A percentile compares a stretch with the other conserved stretches of the same genome.
These are phyloP conservation scores for Metarhizium anisopliae DNA, from an alignment of 2,329 filamentous ascomycete genomes.

Conservation along the genomic window DNA sequence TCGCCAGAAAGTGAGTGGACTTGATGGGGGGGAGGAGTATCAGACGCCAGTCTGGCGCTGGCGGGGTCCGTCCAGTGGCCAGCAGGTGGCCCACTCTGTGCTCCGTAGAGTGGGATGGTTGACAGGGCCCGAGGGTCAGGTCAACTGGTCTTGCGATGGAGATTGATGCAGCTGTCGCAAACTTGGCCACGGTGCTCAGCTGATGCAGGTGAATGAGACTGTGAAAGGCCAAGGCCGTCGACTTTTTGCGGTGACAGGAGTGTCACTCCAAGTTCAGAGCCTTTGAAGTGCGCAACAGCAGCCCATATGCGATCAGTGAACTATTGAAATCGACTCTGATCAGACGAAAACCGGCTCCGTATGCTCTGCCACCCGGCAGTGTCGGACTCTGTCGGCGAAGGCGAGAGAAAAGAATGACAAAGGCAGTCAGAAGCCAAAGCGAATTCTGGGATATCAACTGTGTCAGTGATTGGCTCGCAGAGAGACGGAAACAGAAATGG, in stretches of 20 bases:
- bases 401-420: slow-evolving; percentile 9
- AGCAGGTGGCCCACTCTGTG: neutral
- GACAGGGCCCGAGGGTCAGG: neutral
- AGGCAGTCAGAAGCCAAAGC: neutral
- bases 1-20: slow-evolving; percentile 6
- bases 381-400: slow-evolving; percentile 11
- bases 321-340: neutral
- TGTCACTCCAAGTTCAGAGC: neutral
- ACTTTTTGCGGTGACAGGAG: neutral
- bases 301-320: too few relatives aligned
- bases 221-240: slow-evolving; percentile 1
- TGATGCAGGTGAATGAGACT: slow-evolving; percentile 3
- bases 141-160: neutral
- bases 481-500: neutral
- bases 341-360: neutral
- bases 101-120: slow-evolving; percentile 1
- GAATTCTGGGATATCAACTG: neutral
- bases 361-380: neutral
- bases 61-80: slow-evolving; percentile 7
- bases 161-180: neutral
- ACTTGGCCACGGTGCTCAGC: slow-evolving; percentile 1
- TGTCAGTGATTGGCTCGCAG: slow-evolving; percentile 8
- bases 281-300: neutral
- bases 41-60: slow-evolving; percentile 3
- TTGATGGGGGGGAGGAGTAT: slow-evolving; percentile 2